Base-by-base conservation (phyloP, 768 basidiomycete species). In the Cubamyces lactineus region DNA sequence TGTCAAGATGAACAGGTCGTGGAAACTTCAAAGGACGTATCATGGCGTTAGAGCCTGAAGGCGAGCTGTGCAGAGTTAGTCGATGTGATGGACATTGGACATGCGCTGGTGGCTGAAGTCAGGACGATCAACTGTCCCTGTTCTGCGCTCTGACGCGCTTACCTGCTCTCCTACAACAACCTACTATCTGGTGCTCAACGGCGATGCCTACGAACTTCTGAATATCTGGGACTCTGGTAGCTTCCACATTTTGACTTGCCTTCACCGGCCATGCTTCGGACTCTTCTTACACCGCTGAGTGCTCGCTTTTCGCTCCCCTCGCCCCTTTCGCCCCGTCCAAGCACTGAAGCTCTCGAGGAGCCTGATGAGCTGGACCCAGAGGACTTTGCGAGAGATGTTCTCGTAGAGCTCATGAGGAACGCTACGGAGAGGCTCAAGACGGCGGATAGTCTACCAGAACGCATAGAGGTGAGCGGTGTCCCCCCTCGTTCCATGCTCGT, bases 381-480 rank as follows among this genome's bases (percentile, higher is more conserved):
- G 70, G 86, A 90, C 69, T 89, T 89, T 70, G 88, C 87, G 11
- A 75, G 87, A 62, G 89, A 89, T 70, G 89, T 88, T 21, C 78
- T 89, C 42, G 78, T 89, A 24, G 84, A 88, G 71, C 74, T 89
- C 30, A 88, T 94, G 84, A 78, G 86, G 34, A 85, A 83, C 59
- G 76, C 85, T 0, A 81, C 93, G 21, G 91, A 91, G 66, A 83
- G 82, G 57, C 74, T 94, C 56, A 93, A 91, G 75, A 69, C 76
- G 16, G 80, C 84, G 2, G 80, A 84, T 50, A 78, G 78, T 51
- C 67, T 78, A 34, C 66, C 73, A 57, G 76, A 77, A 0, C 78
- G 80, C 66, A 77, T 81, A 43, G 82, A 86, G 80, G 90, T 91
- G 67, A 61, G 77, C 72, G 5, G 26, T 46, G 21, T 19, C 48